Evolutionary conservation across 2,329 filamentous ascomycete genomes (phyloP).

Genomic region (Mycosphaerella sp.): DNA sequence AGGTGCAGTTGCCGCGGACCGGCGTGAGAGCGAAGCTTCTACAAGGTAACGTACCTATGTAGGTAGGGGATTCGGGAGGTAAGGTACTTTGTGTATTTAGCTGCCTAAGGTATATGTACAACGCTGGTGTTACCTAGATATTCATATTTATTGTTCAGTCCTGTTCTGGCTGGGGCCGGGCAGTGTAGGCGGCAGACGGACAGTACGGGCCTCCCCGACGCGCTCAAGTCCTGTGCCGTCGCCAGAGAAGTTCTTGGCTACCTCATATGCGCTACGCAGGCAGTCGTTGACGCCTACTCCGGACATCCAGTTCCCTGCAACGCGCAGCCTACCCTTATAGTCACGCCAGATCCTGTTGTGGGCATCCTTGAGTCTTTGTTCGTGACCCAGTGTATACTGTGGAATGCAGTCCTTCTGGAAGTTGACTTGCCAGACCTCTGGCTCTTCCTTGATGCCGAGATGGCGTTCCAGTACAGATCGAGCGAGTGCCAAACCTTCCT

Average conservation of each 20-base stretch:
- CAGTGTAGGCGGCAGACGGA: slow-evolving; percentile 16
- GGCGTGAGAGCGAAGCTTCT: slow-evolving; percentile 1
- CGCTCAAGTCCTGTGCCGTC: slow-evolving; percentile 32
- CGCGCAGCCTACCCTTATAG: slow-evolving; percentile 59
- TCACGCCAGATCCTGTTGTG: slow-evolving; percentile 48
- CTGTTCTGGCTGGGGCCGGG: slow-evolving; percentile 9
- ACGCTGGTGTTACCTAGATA: too few species aligned
- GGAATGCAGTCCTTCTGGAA: slow-evolving; percentile 72
- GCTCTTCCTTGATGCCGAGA: slow-evolving; percentile 60
- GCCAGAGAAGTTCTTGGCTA: slow-evolving; percentile 40
- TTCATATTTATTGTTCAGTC: slow-evolving; percentile 13
- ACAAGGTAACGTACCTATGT: too few species aligned
- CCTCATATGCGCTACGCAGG: slow-evolving; percentile 50
- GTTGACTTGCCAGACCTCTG: slow-evolving; percentile 55
- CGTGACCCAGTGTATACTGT: slow-evolving; percentile 79
- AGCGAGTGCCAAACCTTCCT: slow-evolving; percentile 64
- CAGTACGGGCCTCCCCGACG: slow-evolving; percentile 22
- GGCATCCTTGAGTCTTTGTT: slow-evolving; percentile 52
- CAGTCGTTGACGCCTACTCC: slow-evolving; percentile 48
- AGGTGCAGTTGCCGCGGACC: too few species aligned
- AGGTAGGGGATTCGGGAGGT: too few species aligned
- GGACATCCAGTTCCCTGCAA: slow-evolving; percentile 47
- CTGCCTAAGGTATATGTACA: slow-evolving; percentile 14
- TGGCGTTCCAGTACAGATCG: slow-evolving; percentile 64
- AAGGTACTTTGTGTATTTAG: too few species aligned